These are phyloP conservation scores for Pythium vanterpoolii DNA, from an alignment of 352 stramenopile genomes.

Conservation along the genomic window DNA sequence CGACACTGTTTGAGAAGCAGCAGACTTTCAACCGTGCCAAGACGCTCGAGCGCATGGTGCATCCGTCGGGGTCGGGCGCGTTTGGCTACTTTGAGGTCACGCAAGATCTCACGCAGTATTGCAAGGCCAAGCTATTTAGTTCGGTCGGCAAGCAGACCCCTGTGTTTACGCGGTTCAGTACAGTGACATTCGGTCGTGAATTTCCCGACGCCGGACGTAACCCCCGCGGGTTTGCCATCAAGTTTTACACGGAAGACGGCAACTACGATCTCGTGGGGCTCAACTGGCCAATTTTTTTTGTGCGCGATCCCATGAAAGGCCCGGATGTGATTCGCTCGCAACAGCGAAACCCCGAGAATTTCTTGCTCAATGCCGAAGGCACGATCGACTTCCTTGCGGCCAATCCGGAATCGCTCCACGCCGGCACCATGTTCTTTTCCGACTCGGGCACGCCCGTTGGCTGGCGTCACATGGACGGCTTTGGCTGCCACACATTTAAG, in stretches of 20 bases:
- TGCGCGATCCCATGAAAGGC: slow-evolving; percentile 91
- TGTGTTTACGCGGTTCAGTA: slow-evolving; percentile 25
- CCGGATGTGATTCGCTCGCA: slow-evolving; percentile 93
- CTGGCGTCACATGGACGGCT: slow-evolving; percentile 91
- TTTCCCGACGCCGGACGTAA: slow-evolving; percentile 50
- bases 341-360: slow-evolving; percentile 88
- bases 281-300: slow-evolving; percentile 94
- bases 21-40: slow-evolving; percentile 40
- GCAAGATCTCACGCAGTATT: slow-evolving; percentile 21
- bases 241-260: slow-evolving; percentile 93
- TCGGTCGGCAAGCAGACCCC: slow-evolving; percentile 23
- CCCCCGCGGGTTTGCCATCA: slow-evolving; percentile 89
- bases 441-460: slow-evolving; percentile 88
- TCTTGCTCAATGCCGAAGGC: slow-evolving; percentile 85
- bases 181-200: slow-evolving; percentile 23
- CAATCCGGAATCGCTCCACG: slow-evolving; percentile 88
- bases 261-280: slow-evolving; percentile 94
- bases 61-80: slow-evolving; percentile 20
- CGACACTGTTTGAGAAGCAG: slow-evolving; percentile 30
- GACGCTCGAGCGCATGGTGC: slow-evolving; percentile 30
- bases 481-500: slow-evolving; percentile 91
- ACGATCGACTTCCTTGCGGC: slow-evolving; percentile 94
- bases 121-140: slow-evolving; percentile 23
- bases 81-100: slow-evolving; percentile 30
- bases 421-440: slow-evolving; percentile 87